A percentile compares a stretch with the other conserved stretches of the same genome.
Evolutionary conservation across 2,329 filamentous ascomycete genomes (phyloP).

Genomic region (Hysterium pulicare): DNA sequence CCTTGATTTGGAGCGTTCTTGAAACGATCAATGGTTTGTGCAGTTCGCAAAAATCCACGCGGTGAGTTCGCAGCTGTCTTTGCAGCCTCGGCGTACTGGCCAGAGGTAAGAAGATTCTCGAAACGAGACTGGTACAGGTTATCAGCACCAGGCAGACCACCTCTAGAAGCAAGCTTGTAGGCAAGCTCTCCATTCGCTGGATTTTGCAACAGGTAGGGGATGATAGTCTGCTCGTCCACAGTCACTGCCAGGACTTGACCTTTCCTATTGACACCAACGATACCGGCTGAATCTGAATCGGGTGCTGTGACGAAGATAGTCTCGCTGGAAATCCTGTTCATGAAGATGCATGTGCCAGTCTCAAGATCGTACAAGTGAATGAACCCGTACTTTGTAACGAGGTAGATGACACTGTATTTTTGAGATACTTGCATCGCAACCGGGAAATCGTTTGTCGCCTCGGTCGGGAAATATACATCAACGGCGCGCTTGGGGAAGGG

Average conservation of each 20-base stretch:
- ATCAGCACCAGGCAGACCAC: slow-evolving; percentile 89
- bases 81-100: slow-evolving; percentile 82
- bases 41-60: slow-evolving; percentile 87
- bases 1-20: slow-evolving; percentile 78
- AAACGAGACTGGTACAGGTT: slow-evolving; percentile 91
- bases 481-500: slow-evolving; percentile 93
- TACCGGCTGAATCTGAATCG: slow-evolving; percentile 79
- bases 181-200: slow-evolving; percentile 90
- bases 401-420: slow-evolving; percentile 94
- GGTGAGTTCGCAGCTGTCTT: slow-evolving; percentile 97
- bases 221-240: slow-evolving; percentile 85
- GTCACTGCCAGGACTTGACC: slow-evolving; percentile 93
- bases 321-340: slow-evolving; percentile 99
- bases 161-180: slow-evolving; percentile 92
- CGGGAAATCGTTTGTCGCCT: slow-evolving; percentile 95
- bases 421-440: slow-evolving; percentile 96
- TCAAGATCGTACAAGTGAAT: slow-evolving; percentile 98
- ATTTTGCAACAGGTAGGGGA: slow-evolving; percentile 94
- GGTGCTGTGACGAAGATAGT: slow-evolving; percentile 94
- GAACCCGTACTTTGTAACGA: slow-evolving; percentile 98
- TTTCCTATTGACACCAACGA: slow-evolving; percentile 95
- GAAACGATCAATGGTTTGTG: slow-evolving; percentile 94
- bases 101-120: slow-evolving; percentile 75
- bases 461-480: slow-evolving; percentile 94
- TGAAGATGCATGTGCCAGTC: slow-evolving; percentile 92